A percentile compares a stretch with the other conserved stretches of the same genome.
Evolutionary conservation across 345 rosid genomes (phyloP).

Genomic region (Abelmoschus esculentus): DNA sequence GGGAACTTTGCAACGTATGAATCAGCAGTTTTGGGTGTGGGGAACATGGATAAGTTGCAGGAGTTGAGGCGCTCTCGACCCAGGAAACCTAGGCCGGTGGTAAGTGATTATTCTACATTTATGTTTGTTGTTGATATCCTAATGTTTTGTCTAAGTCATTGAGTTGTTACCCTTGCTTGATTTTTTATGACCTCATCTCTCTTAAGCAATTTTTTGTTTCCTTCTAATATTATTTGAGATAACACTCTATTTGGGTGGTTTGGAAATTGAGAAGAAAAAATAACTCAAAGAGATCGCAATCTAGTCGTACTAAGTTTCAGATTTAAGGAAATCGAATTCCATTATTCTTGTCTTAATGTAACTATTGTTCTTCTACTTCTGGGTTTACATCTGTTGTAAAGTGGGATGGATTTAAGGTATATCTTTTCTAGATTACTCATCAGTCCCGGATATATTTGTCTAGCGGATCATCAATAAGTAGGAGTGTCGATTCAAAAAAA

Average conservation of each 20-base stretch:
- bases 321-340: background rate
- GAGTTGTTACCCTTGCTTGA: background rate
- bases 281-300: background rate
- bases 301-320: background rate
- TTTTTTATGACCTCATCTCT: background rate
- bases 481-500: background rate
- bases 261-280: background rate
- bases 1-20: conserved; percentile 79
- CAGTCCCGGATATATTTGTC: background rate
- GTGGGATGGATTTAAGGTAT: background rate
- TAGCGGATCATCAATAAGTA: background rate
- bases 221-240: background rate
- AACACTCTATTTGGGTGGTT: background rate
- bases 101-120: conserved; percentile 21
- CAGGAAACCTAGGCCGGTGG: conserved; percentile 55
- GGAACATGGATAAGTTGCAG: conserved; percentile 46
- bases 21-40: conserved; percentile 77
- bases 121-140: background rate
- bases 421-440: background rate
- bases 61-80: conserved; percentile 75
- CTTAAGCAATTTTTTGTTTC: background rate
- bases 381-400: background rate
- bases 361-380: background rate
- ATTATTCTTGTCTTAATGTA: background rate
- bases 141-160: background rate